Evolutionary conservation across 768 basidiomycete species (phyloP), one percentile per base, ranked within the genome.

Genomic region (Chalciporus sphaerocephalus): DNA sequence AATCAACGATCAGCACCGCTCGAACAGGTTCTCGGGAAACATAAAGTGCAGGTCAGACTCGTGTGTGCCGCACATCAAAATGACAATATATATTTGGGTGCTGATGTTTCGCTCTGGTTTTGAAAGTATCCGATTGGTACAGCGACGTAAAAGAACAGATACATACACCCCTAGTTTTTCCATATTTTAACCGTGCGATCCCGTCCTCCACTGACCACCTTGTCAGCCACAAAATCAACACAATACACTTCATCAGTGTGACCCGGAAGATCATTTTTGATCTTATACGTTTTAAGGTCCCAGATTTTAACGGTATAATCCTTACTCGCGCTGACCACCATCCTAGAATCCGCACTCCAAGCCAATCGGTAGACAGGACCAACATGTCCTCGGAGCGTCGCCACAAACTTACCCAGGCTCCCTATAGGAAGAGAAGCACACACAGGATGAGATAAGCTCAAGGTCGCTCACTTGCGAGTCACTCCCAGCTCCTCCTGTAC

Each of bases 191-290:
- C 81, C 16, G 81, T 86, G 56, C 82, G 80, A 68, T 98, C 95
- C 35, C 87, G 72, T 12, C 95, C 95, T n/a, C 94, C 95, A 60
- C 92, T 95, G 53, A 96, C 92, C n/a, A 97, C 79, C 65, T 99
- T 99, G 70, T 99, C 95, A 1, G 93, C 94, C 2, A 99, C 94
- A 61, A 96, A 99, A 67, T 98, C 95, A 13, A 99, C 95, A 59
- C 95, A 97, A 69, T 97, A 98, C 27, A 99, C 94, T 64, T 99
- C 95, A 55, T 99, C 95, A 1, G 87, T 89, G 62, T 99, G 95
- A 16, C 95, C 95, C 0, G 93, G 92, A 15, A 99, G 80, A 64
- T 99, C 95, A 6, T 79, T 82, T 60, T 91, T 88, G 51, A 99
- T 81, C 69, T 99, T 98, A 67, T 90, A 92, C 6, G 92, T 97